These are phyloP conservation scores for Melampsora americana DNA, from an alignment of 1,284 basidiomycete genomes.

Conservation along the genomic window DNA sequence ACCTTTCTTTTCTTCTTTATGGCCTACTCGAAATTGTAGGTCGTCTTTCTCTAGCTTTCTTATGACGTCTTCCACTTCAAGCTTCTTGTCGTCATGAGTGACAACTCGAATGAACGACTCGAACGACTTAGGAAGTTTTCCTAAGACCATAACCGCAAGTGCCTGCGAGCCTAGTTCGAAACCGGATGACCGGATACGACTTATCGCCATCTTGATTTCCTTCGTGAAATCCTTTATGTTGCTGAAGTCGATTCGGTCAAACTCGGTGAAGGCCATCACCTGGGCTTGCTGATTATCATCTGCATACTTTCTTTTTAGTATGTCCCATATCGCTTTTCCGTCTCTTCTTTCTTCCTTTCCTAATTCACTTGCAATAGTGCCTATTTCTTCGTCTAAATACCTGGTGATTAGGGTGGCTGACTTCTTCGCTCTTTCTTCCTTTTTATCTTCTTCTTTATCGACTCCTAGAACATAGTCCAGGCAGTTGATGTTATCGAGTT, in stretches of 20 bases:
- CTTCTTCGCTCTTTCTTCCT: not conserved
- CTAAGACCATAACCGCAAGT: not conserved
- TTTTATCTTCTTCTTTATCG: not conserved
- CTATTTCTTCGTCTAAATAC: not conserved
- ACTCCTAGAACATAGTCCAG: slow-evolving; percentile 1
- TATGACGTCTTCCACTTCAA: not conserved
- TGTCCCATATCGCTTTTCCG: not conserved
- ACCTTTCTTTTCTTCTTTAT: not conserved
- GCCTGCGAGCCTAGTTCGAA: not conserved
- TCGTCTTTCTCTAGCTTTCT: not conserved
- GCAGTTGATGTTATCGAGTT: not conserved
- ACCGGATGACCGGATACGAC: not conserved
- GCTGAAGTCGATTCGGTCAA: not conserved
- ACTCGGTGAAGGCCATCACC: not conserved
- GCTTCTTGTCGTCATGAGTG: not conserved
- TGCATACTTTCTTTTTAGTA: not conserved
- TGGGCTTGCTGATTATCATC: not conserved
- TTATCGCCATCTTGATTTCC: not conserved
- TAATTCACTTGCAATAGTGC: not conserved
- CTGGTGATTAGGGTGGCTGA: not conserved
- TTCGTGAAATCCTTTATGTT: not conserved
- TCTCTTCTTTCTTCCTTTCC: not conserved
- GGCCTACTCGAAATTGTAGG: not conserved
- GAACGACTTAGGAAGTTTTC: not conserved
- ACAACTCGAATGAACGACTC: not conserved